Evolutionary conservation across 169 alveolate genomes (phyloP), one percentile per base, ranked within the genome.

Genomic region (Plasmodium yoelii): DNA sequence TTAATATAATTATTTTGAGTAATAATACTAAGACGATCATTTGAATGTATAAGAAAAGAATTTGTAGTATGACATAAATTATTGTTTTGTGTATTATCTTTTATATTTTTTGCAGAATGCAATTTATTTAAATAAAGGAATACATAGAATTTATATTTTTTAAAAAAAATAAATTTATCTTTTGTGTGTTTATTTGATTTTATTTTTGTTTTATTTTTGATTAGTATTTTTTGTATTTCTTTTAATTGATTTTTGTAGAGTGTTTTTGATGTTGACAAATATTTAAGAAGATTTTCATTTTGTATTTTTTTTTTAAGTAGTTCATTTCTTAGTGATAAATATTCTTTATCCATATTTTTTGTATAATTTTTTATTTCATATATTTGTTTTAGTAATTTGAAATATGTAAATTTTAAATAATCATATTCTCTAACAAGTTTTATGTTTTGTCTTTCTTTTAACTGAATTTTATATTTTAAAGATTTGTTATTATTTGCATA

Each of bases 201-300:
- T n/a, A 15, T 57, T 10, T 34, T 57, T 6, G 26, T 39, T 46
- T 13, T 34, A 34, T 39, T 59, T 19, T 13, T 65, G 5, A n/a
- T 60, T 47, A 28, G 10, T 2, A 39, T n/a, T 12, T 26, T 42
- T 26, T 57, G 15, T 2, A 18, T 19, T 18, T 82, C 67, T 51
- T 53, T 82, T 28, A 82, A 47, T 34, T 82, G 61, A 26, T 26
- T 24, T 61, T 59, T 82, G 53, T 82, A 67, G 2, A 34, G 44
- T 22, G 18, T 82, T 70, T 82, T 82, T 24, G 47, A 67, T 26
- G 19, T 42, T 67, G 68, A 28, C 18, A 82, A 18, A 47, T 60
- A 55, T 42, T 82, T 47, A 7, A 82, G 73, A 15, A 82, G 74
- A 19, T 82, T 82, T 82, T 82, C 73, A 82, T 82, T 82, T 82